Base-by-base conservation (phyloP, 2,329 filamentous ascomycete species). In the Aureobasidium sp. region DNA sequence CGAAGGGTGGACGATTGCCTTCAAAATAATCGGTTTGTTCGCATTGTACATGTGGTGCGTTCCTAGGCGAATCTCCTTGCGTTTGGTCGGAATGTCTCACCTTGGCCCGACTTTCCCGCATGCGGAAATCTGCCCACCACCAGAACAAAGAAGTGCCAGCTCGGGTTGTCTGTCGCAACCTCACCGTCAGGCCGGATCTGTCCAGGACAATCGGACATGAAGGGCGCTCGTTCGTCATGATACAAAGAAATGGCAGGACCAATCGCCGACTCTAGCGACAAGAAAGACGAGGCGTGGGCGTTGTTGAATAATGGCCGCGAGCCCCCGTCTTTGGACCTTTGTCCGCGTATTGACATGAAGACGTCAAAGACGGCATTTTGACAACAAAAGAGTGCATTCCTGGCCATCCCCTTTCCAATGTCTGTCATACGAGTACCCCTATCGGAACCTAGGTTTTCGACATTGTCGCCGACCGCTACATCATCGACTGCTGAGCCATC, bases 31-130 rank as follows among this genome's bases (percentile, higher is more conserved):
- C 65, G 57, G 67, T 67, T 69, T 68, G 67, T 66, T 67, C 65
- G 65, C 67, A 65, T 65, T 68, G 69, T 68, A 65, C 61, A 64
- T 62, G 64, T 65, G 61, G 45, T 65, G 66, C 68, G 68, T 70
- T 70, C 67, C 65, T 70, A 63, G 62, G 62, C 56, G 45, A 64
- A 65, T 64, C 66, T 67, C 69, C 69, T 71, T 69, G 67, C 67
- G 67, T 69, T 67, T 67, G 64, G 66, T 65, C 66, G 66, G 69
- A 71, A 72, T 72, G 71, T 71, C 68, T 70, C 67, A 69, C 64
- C 68, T 63, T 64, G 62, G 62, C 65, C 65, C 66, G 67, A 65
- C 67, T 65, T 66, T 65, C 65, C 71, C 68, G 70, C 63, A 68
- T 71, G 68, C 71, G 70, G 70, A 64, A 64, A 64, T 64, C 65